Evolutionary conservation across 2,329 filamentous ascomycete species (phyloP).

Genomic region (Hortaea werneckii): DNA sequence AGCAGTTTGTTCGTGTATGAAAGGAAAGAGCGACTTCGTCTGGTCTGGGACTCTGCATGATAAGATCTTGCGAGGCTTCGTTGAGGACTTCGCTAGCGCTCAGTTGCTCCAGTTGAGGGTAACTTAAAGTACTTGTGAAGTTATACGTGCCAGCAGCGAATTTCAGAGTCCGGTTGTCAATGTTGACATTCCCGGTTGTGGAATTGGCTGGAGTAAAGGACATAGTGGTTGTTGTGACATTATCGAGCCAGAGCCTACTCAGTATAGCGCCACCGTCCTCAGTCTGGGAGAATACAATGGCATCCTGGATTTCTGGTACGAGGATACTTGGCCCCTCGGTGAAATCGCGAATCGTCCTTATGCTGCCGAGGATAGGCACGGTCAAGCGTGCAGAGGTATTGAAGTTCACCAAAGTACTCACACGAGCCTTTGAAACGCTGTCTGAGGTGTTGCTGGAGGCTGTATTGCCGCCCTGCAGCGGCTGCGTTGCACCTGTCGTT

Average conservation of each 20-base stretch:
- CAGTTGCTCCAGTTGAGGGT: too few relatives aligned
- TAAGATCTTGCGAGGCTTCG: too few relatives aligned
- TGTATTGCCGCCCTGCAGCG: slow-evolving; percentile 30
- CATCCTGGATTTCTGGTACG: slow-evolving; percentile 44
- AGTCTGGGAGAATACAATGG: slow-evolving; percentile 33
- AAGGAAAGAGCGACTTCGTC: too few relatives aligned
- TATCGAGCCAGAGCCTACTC: slow-evolving; percentile 51
- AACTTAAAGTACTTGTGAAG: too few relatives aligned
- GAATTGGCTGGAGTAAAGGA: slow-evolving; percentile 32
- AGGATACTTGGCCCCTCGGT: slow-evolving; percentile 48
- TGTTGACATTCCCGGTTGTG: slow-evolving; percentile 24
- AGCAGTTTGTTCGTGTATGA: too few relatives aligned
- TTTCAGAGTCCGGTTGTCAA: slow-evolving; percentile 17
- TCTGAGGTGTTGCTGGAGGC: slow-evolving; percentile 26
- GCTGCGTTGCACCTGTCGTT: slow-evolving; percentile 37
- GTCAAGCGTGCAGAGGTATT: slow-evolving; percentile 48
- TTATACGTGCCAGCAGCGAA: too few relatives aligned
- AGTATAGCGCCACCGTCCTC: slow-evolving; percentile 38
- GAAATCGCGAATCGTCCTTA: slow-evolving; percentile 54
- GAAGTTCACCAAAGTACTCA: slow-evolving; percentile 45
- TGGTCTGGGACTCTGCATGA: too few relatives aligned
- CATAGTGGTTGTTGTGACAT: slow-evolving; percentile 47
- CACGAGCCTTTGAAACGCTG: slow-evolving; percentile 27
- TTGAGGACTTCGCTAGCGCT: too few relatives aligned
- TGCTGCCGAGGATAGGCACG: slow-evolving; percentile 50